Conservation (phyloP, 208 protist species). For the Trypanosoma conorhini region DNA sequence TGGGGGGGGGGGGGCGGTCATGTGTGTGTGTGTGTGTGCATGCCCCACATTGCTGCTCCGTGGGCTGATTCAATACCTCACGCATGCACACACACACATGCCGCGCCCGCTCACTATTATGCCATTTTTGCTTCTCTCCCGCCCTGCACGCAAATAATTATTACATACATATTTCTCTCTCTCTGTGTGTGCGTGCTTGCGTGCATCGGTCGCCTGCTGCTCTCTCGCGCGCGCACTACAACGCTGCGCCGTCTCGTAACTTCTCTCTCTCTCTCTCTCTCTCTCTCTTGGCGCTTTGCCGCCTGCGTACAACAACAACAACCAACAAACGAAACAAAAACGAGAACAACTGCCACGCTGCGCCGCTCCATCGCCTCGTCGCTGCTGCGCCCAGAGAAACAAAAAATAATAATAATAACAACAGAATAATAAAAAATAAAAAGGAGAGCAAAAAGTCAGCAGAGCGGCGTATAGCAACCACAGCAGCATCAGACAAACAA, state of each 20-base stretch:
- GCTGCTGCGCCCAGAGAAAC: background rate
- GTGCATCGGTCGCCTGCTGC: background rate
- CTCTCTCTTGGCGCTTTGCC: background rate
- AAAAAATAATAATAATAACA: background rate
- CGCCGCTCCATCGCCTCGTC: background rate
- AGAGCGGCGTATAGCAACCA: background rate
- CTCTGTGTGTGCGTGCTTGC: background rate
- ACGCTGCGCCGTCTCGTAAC: background rate
- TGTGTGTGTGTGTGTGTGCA: too few species aligned
- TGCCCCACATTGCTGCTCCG: too few species aligned
- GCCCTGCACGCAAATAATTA: background rate
- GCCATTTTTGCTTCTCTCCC: too few species aligned
- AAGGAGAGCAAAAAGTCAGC: slow-evolving; percentile 9
- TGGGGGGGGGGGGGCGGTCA: too few species aligned
- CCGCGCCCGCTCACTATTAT: too few species aligned
- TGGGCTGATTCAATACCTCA: too few species aligned
- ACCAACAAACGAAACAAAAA: too few species aligned
- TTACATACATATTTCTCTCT: background rate
- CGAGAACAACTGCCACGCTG: background rate
- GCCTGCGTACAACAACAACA: too few species aligned
- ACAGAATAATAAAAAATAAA: background rate
- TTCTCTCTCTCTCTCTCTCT: background rate
- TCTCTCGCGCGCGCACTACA: background rate
- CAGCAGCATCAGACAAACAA: background rate
- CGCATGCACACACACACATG: too few species aligned